phyloP scores from a whole-genome alignment of 805 yeast genomes.

The Yamadazyma paraphyllophila region DNA sequence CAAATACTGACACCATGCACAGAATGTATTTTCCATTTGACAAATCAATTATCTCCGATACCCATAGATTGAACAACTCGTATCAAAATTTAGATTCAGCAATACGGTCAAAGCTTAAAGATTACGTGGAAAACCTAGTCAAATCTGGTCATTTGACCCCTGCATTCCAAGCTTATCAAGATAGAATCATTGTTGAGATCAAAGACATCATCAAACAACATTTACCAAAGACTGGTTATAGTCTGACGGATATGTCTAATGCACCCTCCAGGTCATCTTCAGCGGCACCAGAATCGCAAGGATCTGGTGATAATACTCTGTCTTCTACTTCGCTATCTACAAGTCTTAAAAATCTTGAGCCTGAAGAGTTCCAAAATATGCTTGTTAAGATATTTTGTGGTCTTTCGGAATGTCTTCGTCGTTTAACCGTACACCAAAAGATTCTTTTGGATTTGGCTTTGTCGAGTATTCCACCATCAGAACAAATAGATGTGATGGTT shows the following conservation, averaged over 20 bases:
- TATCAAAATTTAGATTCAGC: slow-evolving; percentile 38
- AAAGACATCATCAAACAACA: slow-evolving; percentile 66
- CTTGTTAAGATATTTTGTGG: slow-evolving; percentile 56
- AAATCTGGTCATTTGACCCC: slow-evolving; percentile 59
- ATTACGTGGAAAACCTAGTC: slow-evolving; percentile 53
- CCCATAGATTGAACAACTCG: slow-evolving; percentile 27
- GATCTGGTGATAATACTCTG: slow-evolving; percentile 16
- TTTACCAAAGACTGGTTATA: slow-evolving; percentile 46
- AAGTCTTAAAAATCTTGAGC: slow-evolving; percentile 64
- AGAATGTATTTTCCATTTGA: slow-evolving; percentile 41
- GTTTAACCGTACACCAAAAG: slow-evolving; percentile 78
- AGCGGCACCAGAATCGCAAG: slow-evolving; percentile 21
- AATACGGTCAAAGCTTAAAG: slow-evolving; percentile 44
- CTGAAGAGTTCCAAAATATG: slow-evolving; percentile 75
- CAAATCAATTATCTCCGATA: slow-evolving; percentile 20
- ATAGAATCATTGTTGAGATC: slow-evolving; percentile 63
- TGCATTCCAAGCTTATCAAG: slow-evolving; percentile 67
- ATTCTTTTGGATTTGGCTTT: slow-evolving; percentile 67
- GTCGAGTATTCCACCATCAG: slow-evolving; percentile 26
- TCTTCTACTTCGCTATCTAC: slow-evolving; percentile 21
- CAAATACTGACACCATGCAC: slow-evolving; percentile 47
- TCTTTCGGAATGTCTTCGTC: slow-evolving; percentile 68
- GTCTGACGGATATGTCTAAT: slow-evolving; percentile 23
- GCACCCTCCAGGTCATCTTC: slow-evolving; percentile 29
- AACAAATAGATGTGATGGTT: slow-evolving; percentile 46